Evolutionary conservation across 2,329 filamentous ascomycete species (phyloP), one percentile per base, ranked within the genome.

Genomic region (Huntiella omanensis): DNA sequence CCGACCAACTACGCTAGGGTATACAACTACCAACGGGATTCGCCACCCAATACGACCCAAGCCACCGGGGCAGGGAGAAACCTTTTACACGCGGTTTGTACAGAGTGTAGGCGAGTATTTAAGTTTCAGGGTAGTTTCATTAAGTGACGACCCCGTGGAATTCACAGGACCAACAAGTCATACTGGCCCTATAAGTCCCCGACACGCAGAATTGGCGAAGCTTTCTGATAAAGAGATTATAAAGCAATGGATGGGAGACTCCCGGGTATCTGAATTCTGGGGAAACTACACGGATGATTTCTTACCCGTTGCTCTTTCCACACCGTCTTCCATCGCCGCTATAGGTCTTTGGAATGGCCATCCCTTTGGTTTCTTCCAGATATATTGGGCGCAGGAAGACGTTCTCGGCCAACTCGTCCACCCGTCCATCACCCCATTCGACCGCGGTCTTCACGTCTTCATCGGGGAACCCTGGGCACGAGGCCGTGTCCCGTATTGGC

Each of bases 321-420:
- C 70, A 15, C 68, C 70, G 13, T 81, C 95, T 60, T 85, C 79
- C 6, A 94, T 96, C 60, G 91, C 91, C 0, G 85, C 80, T 0
- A 88, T 96, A 50, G 91, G 83, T 1, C 79, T 86, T 58, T 98
- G 88, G 83, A 85, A 96, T 54, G 87, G 85, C 8, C 80, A 88
- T 50, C 88, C 88, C 0, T 98, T 96, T 63, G 91, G 86, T 0
- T 98, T 92, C 59, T 95, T 98, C 58, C 91, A 98, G 64, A 72
- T 98, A 33, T 98, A 98, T 64, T 98, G 91, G 88, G 85, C 91
- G 3, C 94, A 93, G 56, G 91, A 98, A 58, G 91, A 96, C 56
- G 64, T 68, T 0, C 60, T 98, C 1, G 85, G 83, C 0, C 71
- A 69, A 41, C 69, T 84, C 52, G 61, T 92, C 3, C 70, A 77